Evolutionary conservation across 495 filamentous ascomycete species (phyloP), one percentile per base, ranked within the genome.

Genomic region (Penicillium steckii): DNA sequence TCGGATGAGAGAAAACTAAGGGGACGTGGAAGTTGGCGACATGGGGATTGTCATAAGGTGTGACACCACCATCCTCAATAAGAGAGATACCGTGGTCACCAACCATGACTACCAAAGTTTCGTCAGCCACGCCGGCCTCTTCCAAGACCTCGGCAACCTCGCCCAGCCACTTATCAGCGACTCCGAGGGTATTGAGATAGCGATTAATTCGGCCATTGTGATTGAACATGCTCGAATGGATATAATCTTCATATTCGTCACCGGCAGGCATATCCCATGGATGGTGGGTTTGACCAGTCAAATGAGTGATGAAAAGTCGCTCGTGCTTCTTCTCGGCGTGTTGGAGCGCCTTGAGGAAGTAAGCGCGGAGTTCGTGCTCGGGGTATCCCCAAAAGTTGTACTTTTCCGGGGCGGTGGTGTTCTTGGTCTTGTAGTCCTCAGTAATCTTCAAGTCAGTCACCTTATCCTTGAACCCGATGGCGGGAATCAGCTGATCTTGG

Each of bases 351-450:
- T 74, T 61, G 7, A 59, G 53, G 41, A 75, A 66, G 44, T 76
- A 76, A 1, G 54, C 56, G n/a, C 65, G 57, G 6, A 75, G 48
- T 19, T 67, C 62, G 2, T 60, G 60, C 46, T 76, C 73, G 1
- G 68, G 64, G 44, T 73, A 75, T 10, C 70, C 72, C 62, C 73
- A 76, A 53, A 73, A 74, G 26, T 74, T 75, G 48, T 53, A 59
- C 44, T 70, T 66, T 5, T 71, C 58, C 0, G 53, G 52, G 7
- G 49, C 46, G 1, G 57, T 50, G 5, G 51, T 48, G 8, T 35
- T 26, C 15, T 60, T 54, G 10, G 64, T 60, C 30, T 61, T 47
- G 6, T 61, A 57, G 17, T 66, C 65, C 37, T 69, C 50, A 12
- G 62, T 64, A 8, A 76, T 60, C 10, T 56, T 66, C 35, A 56